A percentile compares a stretch with the other conserved stretches of the same genome.
Evolutionary conservation across 225 moss, liverwort and hornwort genomes (phyloP).

Genomic region (Pseudoscleropodium purum): DNA sequence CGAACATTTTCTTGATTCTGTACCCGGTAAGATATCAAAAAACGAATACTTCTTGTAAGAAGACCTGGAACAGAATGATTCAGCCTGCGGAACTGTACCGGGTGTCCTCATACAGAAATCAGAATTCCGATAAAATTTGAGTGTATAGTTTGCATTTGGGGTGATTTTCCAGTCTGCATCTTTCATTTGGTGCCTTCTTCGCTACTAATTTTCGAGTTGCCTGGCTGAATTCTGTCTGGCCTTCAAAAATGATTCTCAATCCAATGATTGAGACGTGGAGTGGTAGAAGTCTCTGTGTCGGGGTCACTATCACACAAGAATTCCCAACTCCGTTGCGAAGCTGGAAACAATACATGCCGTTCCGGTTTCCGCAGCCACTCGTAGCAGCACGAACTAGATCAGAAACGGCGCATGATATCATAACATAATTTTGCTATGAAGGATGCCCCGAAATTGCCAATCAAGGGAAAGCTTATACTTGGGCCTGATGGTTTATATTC

Average conservation of each 20-base stretch:
- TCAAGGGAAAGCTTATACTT: background rate
- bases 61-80: background rate
- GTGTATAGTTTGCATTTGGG: no score
- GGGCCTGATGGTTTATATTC: background rate
- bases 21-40: background rate
- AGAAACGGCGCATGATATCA: background rate
- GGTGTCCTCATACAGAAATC: background rate
- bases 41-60: background rate
- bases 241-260: background rate
- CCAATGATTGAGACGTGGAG: no score
- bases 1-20: background rate
- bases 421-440: no score
- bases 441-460: no score
- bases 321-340: background rate
- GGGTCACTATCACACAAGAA: background rate
- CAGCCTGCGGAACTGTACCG: no score
- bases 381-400: no score
- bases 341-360: no score
- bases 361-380: no score
- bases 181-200: background rate
- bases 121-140: no score
- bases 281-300: background rate
- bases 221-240: background rate
- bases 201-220: background rate
- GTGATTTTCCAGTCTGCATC: no score